phyloP scores from a whole-genome alignment of 352 stramenopile species.

The Phytophthora tubulina region DNA sequence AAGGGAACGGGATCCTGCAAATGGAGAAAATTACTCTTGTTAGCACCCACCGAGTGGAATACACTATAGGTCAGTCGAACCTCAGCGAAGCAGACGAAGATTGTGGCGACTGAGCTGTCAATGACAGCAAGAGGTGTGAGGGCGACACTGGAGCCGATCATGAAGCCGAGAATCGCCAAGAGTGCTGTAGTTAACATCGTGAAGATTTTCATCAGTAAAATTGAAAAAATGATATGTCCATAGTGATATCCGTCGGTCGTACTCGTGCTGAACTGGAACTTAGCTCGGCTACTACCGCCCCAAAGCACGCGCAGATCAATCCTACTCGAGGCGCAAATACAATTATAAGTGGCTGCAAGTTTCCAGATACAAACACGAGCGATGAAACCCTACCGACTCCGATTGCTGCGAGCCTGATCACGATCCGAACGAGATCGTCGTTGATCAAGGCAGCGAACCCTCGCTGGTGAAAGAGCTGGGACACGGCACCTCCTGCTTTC shows the following conservation, averaged over 20 bases:
- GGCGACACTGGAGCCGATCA: constrained; percentile 55
- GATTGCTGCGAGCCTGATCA: constrained; percentile 86
- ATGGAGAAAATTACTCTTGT: no score
- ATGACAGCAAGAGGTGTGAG: constrained; percentile 92
- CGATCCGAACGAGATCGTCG: constrained; percentile 92
- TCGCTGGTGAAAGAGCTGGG: constrained; percentile 89
- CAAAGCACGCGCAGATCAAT: constrained; percentile 4
- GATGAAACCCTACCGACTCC: constrained; percentile 58
- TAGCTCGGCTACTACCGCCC: constrained; percentile 6
- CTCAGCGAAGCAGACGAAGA: constrained; percentile 97
- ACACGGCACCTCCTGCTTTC: constrained; percentile 89
- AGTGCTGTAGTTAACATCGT: not conserved
- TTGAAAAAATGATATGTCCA: not conserved
- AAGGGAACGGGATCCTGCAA: constrained; percentile 69
- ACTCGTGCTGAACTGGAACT: constrained; percentile 10
- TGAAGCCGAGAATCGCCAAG: constrained; percentile 4
- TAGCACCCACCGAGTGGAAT: no score
- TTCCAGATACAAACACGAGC: not conserved
- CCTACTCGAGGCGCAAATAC: not conserved
- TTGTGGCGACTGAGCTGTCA: constrained; percentile 93
- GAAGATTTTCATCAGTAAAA: not conserved
- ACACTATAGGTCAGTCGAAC: constrained; percentile 18
- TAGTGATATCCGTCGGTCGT: not conserved
- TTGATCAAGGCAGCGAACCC: constrained; percentile 95
- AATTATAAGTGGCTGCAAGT: not conserved